Percentiles rank a stretch among this genome's conserved stretches.
Conservation (phyloP, 2,329 filamentous ascomycete genomes). For the Trichoderma sp. region DNA sequence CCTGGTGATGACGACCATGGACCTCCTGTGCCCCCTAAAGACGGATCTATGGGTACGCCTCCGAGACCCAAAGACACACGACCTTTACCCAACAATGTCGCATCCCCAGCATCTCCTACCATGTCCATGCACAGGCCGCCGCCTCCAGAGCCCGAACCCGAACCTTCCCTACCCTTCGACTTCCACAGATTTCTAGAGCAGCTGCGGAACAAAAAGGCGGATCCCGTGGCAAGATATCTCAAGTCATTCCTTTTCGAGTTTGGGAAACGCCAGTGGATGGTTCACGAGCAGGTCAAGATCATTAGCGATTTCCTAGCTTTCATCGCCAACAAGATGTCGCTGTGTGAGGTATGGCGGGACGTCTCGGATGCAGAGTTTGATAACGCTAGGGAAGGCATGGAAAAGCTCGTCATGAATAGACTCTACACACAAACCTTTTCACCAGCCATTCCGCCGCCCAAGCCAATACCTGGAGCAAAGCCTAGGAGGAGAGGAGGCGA, state of each 20-base stretch:
- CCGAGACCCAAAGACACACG: conserved; percentile 40
- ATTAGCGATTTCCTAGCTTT: conserved; percentile 95
- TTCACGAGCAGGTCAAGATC: conserved; percentile 98
- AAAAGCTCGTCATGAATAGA: conserved; percentile 98
- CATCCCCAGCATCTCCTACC: conserved; percentile 45
- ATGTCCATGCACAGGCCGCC: conserved; percentile 59
- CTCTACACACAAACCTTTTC: conserved; percentile 96
- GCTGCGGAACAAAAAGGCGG: conserved; percentile 92
- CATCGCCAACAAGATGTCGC: conserved; percentile 96
- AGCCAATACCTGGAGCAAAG: conserved; percentile 66
- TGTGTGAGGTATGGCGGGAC: conserved; percentile 94
- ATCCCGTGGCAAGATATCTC: conserved; percentile 92
- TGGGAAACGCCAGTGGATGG: conserved; percentile 98
- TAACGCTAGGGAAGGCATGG: conserved; percentile 97
- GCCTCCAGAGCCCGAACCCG: conserved; percentile 71
- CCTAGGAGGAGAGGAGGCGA: conserved; percentile 67
- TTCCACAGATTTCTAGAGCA: conserved; percentile 97
- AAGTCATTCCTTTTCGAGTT: conserved; percentile 95
- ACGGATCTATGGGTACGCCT: conserved; percentile 45
- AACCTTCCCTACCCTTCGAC: conserved; percentile 86
- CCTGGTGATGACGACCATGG: conserved; percentile 47
- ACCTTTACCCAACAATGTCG: conserved; percentile 26
- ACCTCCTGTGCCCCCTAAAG: conserved; percentile 60
- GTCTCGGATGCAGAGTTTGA: conserved; percentile 97
- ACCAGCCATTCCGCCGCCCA: conserved; percentile 80